Evolutionary conservation across 2,329 filamentous ascomycete species (phyloP).

Genomic region (Phoma sp.): DNA sequence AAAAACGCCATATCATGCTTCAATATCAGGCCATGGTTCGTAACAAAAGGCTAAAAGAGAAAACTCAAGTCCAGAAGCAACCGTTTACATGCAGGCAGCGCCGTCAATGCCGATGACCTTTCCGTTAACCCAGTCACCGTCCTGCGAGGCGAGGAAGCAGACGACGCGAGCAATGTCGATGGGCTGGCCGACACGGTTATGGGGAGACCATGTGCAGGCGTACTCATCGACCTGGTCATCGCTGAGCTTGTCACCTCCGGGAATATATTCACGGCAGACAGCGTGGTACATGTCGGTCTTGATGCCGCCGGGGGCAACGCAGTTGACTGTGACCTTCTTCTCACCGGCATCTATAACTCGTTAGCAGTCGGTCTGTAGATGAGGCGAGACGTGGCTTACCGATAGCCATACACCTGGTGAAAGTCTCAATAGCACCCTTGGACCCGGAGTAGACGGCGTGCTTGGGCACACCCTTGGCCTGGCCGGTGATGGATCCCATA

Average conservation of each 20-base stretch:
- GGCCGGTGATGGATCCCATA: slow-evolving; percentile 64
- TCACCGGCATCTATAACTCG: slow-evolving; percentile 54
- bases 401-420: slow-evolving; percentile 62
- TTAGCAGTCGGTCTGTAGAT: slow-evolving; percentile 20
- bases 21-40: slow-evolving; percentile 15
- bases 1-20: slow-evolving; percentile 28
- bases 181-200: slow-evolving; percentile 71
- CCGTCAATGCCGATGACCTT: slow-evolving; percentile 61
- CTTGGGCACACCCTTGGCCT: slow-evolving; percentile 64
- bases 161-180: slow-evolving; percentile 73
- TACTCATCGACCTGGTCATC: slow-evolving; percentile 69
- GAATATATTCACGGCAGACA: slow-evolving; percentile 70
- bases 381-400: slow-evolving; percentile 33
- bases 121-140: slow-evolving; percentile 64
- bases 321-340: slow-evolving; percentile 67
- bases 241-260: slow-evolving; percentile 61
- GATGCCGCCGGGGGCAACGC: slow-evolving; percentile 64
- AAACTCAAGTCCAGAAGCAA: neutral
- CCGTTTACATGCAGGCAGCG: slow-evolving; percentile 52
- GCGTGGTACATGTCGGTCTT: slow-evolving; percentile 68
- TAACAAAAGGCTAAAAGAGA: slow-evolving; percentile 22
- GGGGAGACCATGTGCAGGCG: slow-evolving; percentile 69
- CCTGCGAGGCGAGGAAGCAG: slow-evolving; percentile 65
- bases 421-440: slow-evolving; percentile 64
- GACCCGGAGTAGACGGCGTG: slow-evolving; percentile 62